These are phyloP conservation scores for Erysimum cheiranthoides DNA, from an alignment of 345 rosid genomes.

Conservation along the genomic window DNA sequence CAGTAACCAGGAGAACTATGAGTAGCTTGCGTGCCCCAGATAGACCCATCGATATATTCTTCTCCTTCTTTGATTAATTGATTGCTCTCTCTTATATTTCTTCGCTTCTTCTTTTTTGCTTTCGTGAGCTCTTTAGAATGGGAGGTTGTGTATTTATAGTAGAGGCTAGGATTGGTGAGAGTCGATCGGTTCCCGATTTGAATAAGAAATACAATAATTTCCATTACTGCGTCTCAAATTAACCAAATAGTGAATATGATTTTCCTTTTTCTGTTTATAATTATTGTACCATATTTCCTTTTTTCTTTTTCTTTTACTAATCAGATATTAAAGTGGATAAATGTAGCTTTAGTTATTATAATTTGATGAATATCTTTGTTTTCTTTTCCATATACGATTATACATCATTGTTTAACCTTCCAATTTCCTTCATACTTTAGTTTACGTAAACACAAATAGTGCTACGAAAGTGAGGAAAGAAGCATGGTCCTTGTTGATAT, in stretches of 20 bases:
- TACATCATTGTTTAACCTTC: neutral
- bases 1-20: slow-evolving; percentile 19
- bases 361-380: neutral
- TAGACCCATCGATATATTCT: slow-evolving; percentile 5
- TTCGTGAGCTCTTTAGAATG: neutral
- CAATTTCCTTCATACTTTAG: neutral
- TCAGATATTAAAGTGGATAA: neutral
- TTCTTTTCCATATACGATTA: neutral
- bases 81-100: neutral
- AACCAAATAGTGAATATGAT: neutral
- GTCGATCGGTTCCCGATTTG: neutral
- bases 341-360: neutral
- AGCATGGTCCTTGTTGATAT: neutral
- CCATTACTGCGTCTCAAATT: neutral
- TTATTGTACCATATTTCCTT: neutral
- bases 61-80: neutral
- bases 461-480: neutral
- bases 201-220: neutral
- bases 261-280: neutral
- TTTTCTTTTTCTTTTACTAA: neutral
- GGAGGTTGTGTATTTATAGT: slow-evolving; percentile 3
- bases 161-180: neutral
- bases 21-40: slow-evolving; percentile 1
- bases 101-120: neutral
- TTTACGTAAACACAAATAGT: neutral